phyloP scores from a whole-genome alignment of 225 moss, liverwort and hornwort genomes.

The Bryum argenteum region DNA sequence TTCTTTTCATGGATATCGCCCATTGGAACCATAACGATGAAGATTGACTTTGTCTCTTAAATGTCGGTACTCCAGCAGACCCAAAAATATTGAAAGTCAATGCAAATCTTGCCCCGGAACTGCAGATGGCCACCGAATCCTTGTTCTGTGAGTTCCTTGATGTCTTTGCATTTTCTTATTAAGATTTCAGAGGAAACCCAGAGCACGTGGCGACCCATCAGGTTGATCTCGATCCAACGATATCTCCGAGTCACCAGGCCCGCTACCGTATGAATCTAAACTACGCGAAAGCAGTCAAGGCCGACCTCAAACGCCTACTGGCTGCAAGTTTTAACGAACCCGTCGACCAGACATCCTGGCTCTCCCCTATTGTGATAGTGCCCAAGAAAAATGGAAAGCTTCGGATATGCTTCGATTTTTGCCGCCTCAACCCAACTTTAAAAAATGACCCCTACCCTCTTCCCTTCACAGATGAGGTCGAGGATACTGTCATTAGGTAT shows the following conservation, averaged over 20 bases:
- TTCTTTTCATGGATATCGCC: too few species aligned
- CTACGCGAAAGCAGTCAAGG: neutral
- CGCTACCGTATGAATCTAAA: neutral
- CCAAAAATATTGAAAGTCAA: too few species aligned
- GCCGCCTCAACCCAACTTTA: neutral
- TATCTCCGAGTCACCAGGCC: neutral
- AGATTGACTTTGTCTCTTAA: too few species aligned
- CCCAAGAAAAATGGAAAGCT: neutral
- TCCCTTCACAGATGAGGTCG: neutral
- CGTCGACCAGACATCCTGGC: neutral
- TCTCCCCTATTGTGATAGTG: neutral
- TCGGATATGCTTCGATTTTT: neutral
- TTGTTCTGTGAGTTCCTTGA: neutral
- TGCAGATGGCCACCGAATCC: neutral
- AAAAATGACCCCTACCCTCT: neutral
- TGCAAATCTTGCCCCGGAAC: neutral
- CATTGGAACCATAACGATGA: too few species aligned
- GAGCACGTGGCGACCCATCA: neutral
- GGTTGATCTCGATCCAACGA: neutral
- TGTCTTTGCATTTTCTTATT: neutral
- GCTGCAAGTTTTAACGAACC: neutral
- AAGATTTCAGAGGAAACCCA: neutral
- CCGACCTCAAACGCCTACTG: neutral
- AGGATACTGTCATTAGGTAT: neutral
- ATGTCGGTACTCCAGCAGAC: too few species aligned